Evolutionary conservation across 2,329 filamentous ascomycete genomes (phyloP), one percentile per base, ranked within the genome.

Genomic region (Alternaria sp.): DNA sequence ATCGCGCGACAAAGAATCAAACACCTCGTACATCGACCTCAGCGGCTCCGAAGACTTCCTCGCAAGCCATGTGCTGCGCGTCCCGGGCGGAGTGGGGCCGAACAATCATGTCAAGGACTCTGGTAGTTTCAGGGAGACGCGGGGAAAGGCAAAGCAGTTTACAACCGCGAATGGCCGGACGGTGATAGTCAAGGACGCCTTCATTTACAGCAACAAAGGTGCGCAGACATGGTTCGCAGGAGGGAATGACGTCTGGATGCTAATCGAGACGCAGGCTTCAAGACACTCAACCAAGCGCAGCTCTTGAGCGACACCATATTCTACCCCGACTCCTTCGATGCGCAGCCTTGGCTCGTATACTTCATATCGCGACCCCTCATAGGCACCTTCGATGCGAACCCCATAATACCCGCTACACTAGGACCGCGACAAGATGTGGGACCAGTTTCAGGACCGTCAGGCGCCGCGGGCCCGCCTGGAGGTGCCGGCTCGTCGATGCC

Each of bases 181-280:
- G 51, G 90, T 99, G 63, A 92, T 99, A 47, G 90, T 99, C 69
- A 98, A 98, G 81, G 96, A 99, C 81, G 89, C 91, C 25, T 91
- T 91, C 71, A 87, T 98, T 44, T 99, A 96, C 82, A 97, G 92
- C 79, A 98, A 98, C 78, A 99, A 99, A 86, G 96, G 94, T 93
- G 80, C 60, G 71, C 56, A 18, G 26, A 26, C 15, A 55, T 43
- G 30, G 10, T 6, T 23, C 45, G 20, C 8, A 23, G 25, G 4
- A 12, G 15, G 43, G 9, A 6, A 18, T 5, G 7, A 9, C 4
- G n/a, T 30, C 6, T n/a, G 20, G 41, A 23, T 25, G 58, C 72
- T 75, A 61, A 75, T n/a, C 67, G 61, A 23, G 20, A 41, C 12
- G 44, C 60, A 96, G 93, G 94, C 55, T 99, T 98, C 86, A 97